Evolutionary conservation across 306 rosid species (phyloP), one percentile per base, ranked within the genome.

Genomic region (Senna tora): DNA sequence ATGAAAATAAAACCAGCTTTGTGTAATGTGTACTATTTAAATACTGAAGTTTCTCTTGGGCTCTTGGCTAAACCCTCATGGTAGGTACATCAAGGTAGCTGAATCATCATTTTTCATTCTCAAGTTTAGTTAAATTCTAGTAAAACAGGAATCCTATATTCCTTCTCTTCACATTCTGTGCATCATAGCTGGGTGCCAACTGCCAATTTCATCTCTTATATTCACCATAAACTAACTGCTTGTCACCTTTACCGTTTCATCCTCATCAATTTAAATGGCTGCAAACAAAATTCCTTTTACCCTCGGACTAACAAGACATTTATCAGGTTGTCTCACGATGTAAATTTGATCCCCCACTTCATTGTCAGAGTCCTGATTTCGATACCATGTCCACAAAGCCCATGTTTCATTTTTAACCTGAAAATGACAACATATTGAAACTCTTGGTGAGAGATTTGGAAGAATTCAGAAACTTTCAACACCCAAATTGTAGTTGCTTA

Each of bases 361-460:
- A 21, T 72, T 80, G 47, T 72, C 33, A 2, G 83, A 32, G 63
- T 88, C 96, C 92, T 92, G 92, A 72, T 92, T 90, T 51, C 95
- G 81, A 71, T 86, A 73, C 95, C 96, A 88, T 46, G 85, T 83
- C 96, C 96, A 88, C 67, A 88, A 41, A 50, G 96, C 98, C 88
- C 89, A 86, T 22, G 91, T 90, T 75, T 85, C 89, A 77, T 89
- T 92, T 86, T 90, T 88, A 50, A 86, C 87, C 96, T 90, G 87
- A 68, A 78, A 75, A 65, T 71, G 36, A 39, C 75, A 55, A 39
- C 75, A 55, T 71, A 63, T 80, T 49, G 36, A 69, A 66, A 38
- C 52, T 68, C 42, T 6, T 41, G 15, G 15, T 65, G 47, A 69
- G 60, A 34, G 43, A 54, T 63, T 25, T 21, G 71, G 3, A 69